Conservation (phyloP, 2,329 filamentous ascomycete genomes). For the Sclerotinia sclerotiorum region DNA sequence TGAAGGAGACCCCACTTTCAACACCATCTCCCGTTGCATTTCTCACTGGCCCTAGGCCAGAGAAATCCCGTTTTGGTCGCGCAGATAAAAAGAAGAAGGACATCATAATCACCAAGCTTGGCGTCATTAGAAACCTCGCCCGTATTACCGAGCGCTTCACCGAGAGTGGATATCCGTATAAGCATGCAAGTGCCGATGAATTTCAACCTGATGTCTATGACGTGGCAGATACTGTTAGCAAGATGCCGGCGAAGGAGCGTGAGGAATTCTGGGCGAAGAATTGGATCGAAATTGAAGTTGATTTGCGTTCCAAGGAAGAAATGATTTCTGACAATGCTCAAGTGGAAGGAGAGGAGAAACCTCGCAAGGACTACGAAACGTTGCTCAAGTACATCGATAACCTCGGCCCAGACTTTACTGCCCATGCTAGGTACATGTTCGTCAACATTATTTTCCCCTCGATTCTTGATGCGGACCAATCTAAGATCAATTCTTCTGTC, state of each 20-base stretch:
- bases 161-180: conserved; percentile 22
- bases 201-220: conserved; percentile 21
- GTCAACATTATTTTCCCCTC: conserved; percentile 29
- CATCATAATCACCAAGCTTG: conserved; percentile 27
- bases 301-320: conserved; percentile 19
- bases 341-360: background rate
- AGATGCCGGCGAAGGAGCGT: conserved; percentile 23
- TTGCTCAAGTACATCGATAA: conserved; percentile 26
- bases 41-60: background rate
- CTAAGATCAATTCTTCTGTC: background rate
- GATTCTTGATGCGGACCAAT: background rate
- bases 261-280: conserved; percentile 26
- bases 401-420: conserved; percentile 27
- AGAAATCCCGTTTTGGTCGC: conserved; percentile 14
- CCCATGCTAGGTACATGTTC: conserved; percentile 24
- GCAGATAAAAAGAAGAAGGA: conserved; percentile 28
- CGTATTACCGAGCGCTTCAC: conserved; percentile 23
- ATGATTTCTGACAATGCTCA: background rate
- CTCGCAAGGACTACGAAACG: conserved; percentile 1
- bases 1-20: background rate
- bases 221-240: background rate
- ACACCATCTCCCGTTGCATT: background rate
- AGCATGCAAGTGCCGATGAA: conserved; percentile 15
- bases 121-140: conserved; percentile 26
- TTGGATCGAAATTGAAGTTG: conserved; percentile 29